Evolutionary conservation across 1,284 basidiomycete species (phyloP).

Genomic region (Apiotrichum sp.): DNA sequence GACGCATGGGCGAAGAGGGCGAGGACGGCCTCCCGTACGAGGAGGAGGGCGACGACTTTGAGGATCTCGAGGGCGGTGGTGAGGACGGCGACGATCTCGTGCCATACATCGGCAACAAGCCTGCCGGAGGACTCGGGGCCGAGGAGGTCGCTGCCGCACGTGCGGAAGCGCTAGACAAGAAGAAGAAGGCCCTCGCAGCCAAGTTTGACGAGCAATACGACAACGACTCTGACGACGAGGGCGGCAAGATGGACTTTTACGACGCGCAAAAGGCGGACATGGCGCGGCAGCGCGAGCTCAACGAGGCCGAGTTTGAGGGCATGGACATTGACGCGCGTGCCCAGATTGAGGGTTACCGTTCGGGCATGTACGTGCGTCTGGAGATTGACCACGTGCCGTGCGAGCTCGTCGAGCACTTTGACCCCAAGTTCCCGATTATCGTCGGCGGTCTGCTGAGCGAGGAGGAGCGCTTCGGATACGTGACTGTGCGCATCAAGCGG

Average conservation of each 20-base stretch:
- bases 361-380: conserved; percentile 90
- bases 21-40: conserved; percentile 48
- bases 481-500: conserved; percentile 92
- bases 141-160: conserved; percentile 47
- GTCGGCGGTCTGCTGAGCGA: conserved; percentile 86
- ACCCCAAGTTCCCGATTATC: conserved; percentile 83
- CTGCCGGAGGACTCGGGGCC: conserved; percentile 17
- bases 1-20: conserved; percentile 46
- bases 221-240: conserved; percentile 57
- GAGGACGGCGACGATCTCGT: conserved; percentile 50
- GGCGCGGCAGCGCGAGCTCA: conserved; percentile 73
- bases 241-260: conserved; percentile 72
- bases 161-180: conserved; percentile 63
- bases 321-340: conserved; percentile 72
- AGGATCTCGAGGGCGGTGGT: conserved; percentile 50
- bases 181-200: conserved; percentile 86
- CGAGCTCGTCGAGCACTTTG: conserved; percentile 90
- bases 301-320: conserved; percentile 77
- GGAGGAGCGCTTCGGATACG: conserved; percentile 86
- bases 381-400: conserved; percentile 78
- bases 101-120: conserved; percentile 42
- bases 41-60: conserved; percentile 51
- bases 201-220: conserved; percentile 98
- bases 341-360: conserved; percentile 81
- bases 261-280: conserved; percentile 88